Conservation (phyloP, 2,329 filamentous ascomycete species). For the Fusarium circinatum region DNA sequence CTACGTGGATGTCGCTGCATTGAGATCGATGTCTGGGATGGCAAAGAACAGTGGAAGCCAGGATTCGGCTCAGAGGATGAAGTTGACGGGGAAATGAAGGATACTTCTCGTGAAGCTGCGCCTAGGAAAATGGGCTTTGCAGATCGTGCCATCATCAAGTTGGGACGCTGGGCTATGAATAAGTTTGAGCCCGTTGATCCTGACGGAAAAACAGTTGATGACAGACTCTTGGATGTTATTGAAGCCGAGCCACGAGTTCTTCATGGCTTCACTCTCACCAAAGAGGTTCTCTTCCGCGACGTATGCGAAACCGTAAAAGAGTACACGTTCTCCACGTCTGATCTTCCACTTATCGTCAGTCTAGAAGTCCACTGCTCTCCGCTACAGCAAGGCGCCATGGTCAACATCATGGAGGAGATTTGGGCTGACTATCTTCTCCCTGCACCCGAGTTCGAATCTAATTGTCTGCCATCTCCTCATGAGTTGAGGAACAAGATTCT, state of each 20-base stretch:
- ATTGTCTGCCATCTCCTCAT: slow-evolving; percentile 72
- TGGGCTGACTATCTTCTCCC: slow-evolving; percentile 82
- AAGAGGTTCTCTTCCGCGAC: slow-evolving; percentile 82
- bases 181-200: not conserved
- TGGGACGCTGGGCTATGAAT: not conserved
- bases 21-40: slow-evolving; percentile 95
- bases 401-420: slow-evolving; percentile 89
- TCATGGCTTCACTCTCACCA: slow-evolving; percentile 84
- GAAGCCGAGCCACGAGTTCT: slow-evolving; percentile 71
- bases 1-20: slow-evolving; percentile 84
- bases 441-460: slow-evolving; percentile 53
- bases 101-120: not conserved
- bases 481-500: slow-evolving; percentile 83
- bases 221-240: not conserved
- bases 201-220: not conserved
- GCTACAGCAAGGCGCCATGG: slow-evolving; percentile 90
- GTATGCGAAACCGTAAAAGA: slow-evolving; percentile 84
- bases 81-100: not conserved
- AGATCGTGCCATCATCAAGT: not conserved
- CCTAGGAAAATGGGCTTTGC: not conserved
- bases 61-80: not conserved
- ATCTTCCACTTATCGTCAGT: slow-evolving; percentile 88
- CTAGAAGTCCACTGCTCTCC: slow-evolving; percentile 86
- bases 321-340: slow-evolving; percentile 77
- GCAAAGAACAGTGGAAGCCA: slow-evolving; percentile 58